Base-by-base conservation (phyloP, 257 asterid genomes). In the Sherardia arvensis region DNA sequence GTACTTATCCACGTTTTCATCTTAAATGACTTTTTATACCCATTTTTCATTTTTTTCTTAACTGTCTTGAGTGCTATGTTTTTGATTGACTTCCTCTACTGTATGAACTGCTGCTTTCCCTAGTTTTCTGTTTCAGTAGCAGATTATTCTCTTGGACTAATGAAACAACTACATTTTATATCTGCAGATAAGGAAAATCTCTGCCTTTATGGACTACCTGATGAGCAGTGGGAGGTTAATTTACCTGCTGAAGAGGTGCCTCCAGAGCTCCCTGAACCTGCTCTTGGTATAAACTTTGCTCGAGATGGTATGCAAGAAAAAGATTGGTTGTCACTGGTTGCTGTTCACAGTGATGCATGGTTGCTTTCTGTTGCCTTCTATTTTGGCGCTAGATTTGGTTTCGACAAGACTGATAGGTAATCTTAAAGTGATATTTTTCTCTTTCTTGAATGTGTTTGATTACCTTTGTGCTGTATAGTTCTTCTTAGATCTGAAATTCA, bases 201-300 rank as follows among this genome's bases (percentile, higher is more conserved):
- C 18, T 83, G 95, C 75, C 93, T 87, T 54, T 87, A 85, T 65
- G 95, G 91, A 73, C 76, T 71, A 68, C 93, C 94, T 20, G 77
- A 72, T 34, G 91, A 81, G 75, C 80, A 76, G 68, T 87, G 95
- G 95, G 91, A 81, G 75, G 91, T 87, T 62, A 81, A 76, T 78
- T 70, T 85, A 69, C 95, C 91, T 57, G 93, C 90, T 68, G 93
- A 85, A 76, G 94, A 87, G 77, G 91, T 87, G 76, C 93, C 95
- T 53, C 83, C 95, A 2, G 93, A 85, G 88, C 87, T 85, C 59
- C 95, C 95, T 3, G 95, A 87, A 65, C 95, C 95, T 28, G 90
- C 86, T 76, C 70, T 85, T 55, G 95, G 95, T 36, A 87, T 87
- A 33, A 87, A 85, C 80, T 87, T 87, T 78, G 91, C 93, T 53